phyloP scores from a whole-genome alignment of 495 filamentous ascomycete genomes.

The Aspergillus baeticus region DNA sequence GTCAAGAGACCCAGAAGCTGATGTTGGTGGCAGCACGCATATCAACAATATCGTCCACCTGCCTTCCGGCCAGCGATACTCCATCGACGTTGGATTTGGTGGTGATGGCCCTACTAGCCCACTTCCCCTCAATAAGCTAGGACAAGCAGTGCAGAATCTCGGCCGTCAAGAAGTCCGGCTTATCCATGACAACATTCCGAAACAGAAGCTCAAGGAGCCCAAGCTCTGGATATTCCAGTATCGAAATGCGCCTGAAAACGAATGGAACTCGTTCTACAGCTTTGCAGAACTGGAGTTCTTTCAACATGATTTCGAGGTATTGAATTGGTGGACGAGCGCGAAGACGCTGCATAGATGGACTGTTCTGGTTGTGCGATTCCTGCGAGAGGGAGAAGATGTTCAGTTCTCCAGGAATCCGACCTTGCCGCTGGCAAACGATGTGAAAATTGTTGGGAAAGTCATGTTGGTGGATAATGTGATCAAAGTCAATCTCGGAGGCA shows the following conservation, averaged over 20 bases:
- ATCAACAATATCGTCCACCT: conserved; percentile 69
- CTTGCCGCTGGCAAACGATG: conserved; percentile 10
- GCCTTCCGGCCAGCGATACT: conserved; percentile 41
- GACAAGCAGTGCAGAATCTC: conserved; percentile 39
- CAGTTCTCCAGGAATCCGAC: conserved; percentile 4
- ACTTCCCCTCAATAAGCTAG: conserved; percentile 43
- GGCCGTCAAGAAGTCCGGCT: conserved; percentile 52
- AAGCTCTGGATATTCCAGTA: conserved; percentile 66
- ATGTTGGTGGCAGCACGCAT: conserved; percentile 51
- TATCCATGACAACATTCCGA: conserved; percentile 42
- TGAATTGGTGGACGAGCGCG: conserved; percentile 57
- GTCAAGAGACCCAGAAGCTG: neutral
- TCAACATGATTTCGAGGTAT: conserved; percentile 61
- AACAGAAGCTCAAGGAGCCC: conserved; percentile 38
- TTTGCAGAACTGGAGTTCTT: conserved; percentile 63
- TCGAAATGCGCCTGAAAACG: conserved; percentile 37
- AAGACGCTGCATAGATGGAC: conserved; percentile 48
- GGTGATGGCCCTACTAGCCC: conserved; percentile 57
- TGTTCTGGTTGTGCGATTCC: conserved; percentile 56
- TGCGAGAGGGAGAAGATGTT: conserved; percentile 37
- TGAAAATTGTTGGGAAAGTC: conserved; percentile 54
- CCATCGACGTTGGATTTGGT: conserved; percentile 75
- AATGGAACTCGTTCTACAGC: conserved; percentile 58
- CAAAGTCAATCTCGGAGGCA: conserved; percentile 59
- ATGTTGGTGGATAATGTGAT: conserved; percentile 55